Percentiles rank a stretch among this genome's conserved stretches.
These are phyloP conservation scores for Phoma sp. DNA, from an alignment of 2,329 filamentous ascomycete species.

Conservation along the genomic window DNA sequence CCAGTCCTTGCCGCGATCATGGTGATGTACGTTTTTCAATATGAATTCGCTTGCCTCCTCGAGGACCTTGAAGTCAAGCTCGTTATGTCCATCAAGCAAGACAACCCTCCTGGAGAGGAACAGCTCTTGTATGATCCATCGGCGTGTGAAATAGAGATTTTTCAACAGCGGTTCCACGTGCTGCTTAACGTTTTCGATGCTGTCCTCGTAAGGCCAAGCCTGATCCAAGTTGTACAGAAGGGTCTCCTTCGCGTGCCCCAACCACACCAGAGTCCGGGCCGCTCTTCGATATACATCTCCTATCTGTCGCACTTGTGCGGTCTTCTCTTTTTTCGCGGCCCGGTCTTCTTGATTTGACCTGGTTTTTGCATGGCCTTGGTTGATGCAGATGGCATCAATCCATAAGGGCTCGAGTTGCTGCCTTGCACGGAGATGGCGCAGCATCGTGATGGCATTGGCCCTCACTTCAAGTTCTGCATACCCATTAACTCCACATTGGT, in stretches of 20 bases:
- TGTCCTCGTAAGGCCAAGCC: neutral
- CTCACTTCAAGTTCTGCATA: neutral
- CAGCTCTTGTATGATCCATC: slow-evolving; percentile 4
- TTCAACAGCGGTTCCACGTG: neutral
- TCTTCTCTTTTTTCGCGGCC: neutral
- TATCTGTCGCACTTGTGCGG: neutral
- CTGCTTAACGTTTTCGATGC: neutral
- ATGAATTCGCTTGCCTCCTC: neutral
- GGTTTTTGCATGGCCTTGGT: neutral
- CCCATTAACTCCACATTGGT: neutral
- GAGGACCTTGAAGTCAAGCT: neutral
- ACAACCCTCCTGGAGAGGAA: neutral
- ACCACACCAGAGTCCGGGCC: neutral
- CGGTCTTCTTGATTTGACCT: neutral
- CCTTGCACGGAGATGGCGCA: neutral
- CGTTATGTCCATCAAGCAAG: neutral
- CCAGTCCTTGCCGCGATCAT: neutral
- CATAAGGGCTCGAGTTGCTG: neutral
- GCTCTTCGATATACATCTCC: neutral
- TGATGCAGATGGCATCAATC: too few species aligned
- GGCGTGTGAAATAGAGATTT: neutral
- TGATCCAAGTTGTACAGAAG: neutral
- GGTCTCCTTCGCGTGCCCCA: neutral
- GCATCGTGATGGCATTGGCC: neutral
- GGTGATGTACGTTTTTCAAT: neutral